Percentiles rank a stretch among this genome's conserved stretches.
Conservation (phyloP, 495 filamentous ascomycete genomes). For the Penicillium antarcticum region DNA sequence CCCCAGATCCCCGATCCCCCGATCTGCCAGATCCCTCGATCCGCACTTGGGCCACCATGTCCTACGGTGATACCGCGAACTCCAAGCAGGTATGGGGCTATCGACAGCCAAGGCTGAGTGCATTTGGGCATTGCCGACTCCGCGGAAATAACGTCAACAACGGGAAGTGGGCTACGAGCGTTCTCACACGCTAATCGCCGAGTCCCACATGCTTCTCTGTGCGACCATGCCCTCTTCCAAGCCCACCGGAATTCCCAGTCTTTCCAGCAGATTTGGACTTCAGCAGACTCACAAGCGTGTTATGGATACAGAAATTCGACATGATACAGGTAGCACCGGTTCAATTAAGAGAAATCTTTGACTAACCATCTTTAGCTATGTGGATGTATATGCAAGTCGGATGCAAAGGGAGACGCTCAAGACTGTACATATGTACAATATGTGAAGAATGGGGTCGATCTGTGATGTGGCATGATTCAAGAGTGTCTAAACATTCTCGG, state of each 20-base stretch:
- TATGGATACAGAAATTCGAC: background rate
- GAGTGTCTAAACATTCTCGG: background rate
- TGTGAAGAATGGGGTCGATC: background rate
- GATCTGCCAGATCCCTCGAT: background rate
- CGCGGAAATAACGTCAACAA: background rate
- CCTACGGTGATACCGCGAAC: background rate
- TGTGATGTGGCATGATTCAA: no score
- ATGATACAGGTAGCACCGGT: background rate
- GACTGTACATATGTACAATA: background rate
- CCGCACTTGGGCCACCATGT: background rate
- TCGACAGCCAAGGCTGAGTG: background rate
- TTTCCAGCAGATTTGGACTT: background rate
- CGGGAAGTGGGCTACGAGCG: background rate
- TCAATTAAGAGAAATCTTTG: conserved; percentile 11
- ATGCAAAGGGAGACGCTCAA: conserved; percentile 9
- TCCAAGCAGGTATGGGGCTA: background rate
- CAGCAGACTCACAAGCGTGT: background rate
- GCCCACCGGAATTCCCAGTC: background rate
- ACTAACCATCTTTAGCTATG: conserved; percentile 23
- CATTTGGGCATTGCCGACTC: background rate
- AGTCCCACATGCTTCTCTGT: background rate
- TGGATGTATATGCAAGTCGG: conserved; percentile 13
- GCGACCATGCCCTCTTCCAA: background rate
- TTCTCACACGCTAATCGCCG: background rate
- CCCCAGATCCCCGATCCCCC: no score